Evolutionary conservation across 441 rosid genomes (phyloP).

Genomic region (Brassica balearica): DNA sequence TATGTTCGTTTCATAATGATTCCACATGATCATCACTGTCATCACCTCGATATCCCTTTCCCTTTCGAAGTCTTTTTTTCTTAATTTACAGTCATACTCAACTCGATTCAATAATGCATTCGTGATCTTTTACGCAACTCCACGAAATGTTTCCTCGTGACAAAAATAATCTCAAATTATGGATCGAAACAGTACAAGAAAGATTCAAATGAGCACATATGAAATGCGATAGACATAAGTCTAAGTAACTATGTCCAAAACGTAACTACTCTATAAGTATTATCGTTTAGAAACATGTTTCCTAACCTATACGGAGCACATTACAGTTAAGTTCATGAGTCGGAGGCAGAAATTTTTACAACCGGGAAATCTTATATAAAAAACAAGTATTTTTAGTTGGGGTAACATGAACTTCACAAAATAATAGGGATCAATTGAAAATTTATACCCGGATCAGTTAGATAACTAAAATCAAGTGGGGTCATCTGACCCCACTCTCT

Average conservation of each 20-base stretch:
- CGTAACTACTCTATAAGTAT: background rate
- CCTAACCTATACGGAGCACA: background rate
- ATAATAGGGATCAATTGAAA: no score
- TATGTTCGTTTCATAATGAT: constrained; percentile 40
- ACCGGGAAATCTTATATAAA: no score
- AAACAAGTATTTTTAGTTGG: no score
- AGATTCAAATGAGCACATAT: background rate
- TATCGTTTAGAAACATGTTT: constrained; percentile 6
- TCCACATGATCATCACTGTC: constrained; percentile 38
- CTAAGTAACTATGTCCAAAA: background rate
- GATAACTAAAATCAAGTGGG: no score
- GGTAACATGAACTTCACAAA: no score
- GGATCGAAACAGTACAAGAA: background rate
- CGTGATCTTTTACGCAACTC: constrained; percentile 1
- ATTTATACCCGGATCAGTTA: no score
- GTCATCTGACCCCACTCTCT: no score
- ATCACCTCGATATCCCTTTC: constrained; percentile 34
- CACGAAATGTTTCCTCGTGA: background rate
- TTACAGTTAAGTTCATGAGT: background rate
- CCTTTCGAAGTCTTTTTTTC: constrained; percentile 21
- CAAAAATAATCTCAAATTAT: background rate
- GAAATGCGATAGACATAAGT: background rate
- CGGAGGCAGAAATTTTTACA: no score
- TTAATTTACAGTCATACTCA: constrained; percentile 19
- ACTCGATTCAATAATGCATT: background rate